Evolutionary conservation across 257 asterid species (phyloP).

Genomic region (Coffea canephora): DNA sequence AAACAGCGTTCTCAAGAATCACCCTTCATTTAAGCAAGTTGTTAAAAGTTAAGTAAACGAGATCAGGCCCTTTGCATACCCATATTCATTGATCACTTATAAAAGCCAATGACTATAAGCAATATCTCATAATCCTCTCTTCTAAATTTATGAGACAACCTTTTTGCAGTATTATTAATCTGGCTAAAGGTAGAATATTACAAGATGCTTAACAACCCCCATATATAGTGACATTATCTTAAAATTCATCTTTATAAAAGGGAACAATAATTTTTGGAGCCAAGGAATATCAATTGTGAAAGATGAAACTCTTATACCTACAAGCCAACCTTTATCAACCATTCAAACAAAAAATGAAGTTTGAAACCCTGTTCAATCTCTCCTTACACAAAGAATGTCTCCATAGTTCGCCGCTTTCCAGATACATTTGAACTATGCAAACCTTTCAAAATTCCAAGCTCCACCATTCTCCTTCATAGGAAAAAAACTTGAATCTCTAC

Average conservation of each 20-base stretch:
- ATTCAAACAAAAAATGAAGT: not conserved
- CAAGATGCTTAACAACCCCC: not conserved
- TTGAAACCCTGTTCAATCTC: not conserved
- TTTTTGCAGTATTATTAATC: not conserved
- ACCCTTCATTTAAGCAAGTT: no score
- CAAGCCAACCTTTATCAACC: not conserved
- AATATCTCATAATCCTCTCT: not conserved
- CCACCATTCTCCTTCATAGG: not conserved
- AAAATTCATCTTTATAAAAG: not conserved
- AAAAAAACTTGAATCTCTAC: not conserved
- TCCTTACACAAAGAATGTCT: not conserved
- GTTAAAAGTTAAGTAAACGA: no score
- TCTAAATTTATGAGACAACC: not conserved
- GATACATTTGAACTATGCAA: not conserved
- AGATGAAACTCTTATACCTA: not conserved
- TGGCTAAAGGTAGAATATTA: not conserved
- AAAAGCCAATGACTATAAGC: not conserved
- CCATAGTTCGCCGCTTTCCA: not conserved
- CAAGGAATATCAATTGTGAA: not conserved
- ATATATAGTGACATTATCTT: not conserved
- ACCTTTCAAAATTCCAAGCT: not conserved
- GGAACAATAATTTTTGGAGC: not conserved
- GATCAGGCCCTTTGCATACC: not conserved
- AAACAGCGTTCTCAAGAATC: no score
- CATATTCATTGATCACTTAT: not conserved